A percentile compares a stretch with the other conserved stretches of the same genome.
phyloP scores from a whole-genome alignment of 768 basidiomycete genomes.

The Chlorophyllum brunneum region DNA sequence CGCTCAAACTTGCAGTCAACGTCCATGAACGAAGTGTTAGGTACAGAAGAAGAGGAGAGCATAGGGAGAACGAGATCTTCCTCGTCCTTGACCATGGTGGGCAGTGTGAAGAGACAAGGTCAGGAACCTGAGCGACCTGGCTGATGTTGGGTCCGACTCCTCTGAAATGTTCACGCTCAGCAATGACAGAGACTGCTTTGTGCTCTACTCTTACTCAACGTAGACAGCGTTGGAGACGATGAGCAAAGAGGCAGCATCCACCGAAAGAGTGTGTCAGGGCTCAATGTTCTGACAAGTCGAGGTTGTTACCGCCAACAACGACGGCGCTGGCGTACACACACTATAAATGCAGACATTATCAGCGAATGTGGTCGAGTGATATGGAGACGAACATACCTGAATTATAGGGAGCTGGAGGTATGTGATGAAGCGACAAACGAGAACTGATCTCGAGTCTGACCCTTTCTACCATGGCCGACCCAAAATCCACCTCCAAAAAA shows the following conservation, averaged over 20 bases:
- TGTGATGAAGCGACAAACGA: slow-evolving; percentile 3
- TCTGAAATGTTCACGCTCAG: neutral
- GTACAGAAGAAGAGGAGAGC: slow-evolving; percentile 22
- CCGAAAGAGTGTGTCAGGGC: neutral
- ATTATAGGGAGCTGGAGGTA: neutral
- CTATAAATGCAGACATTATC: neutral
- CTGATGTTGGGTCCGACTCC: neutral
- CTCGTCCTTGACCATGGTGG: slow-evolving; percentile 15
- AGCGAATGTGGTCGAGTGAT: too few relatives aligned
- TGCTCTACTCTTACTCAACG: neutral
- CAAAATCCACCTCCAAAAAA: slow-evolving; percentile 38
- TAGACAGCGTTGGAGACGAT: neutral
- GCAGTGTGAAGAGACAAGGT: slow-evolving; percentile 7
- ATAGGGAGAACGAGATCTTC: slow-evolving; percentile 26
- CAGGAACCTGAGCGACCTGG: slow-evolving; percentile 2
- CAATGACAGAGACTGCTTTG: neutral
- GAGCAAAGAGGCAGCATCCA: slow-evolving; percentile 4
- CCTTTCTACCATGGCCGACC: slow-evolving; percentile 25
- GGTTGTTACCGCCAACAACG: neutral
- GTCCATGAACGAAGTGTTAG: slow-evolving; percentile 24
- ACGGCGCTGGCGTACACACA: neutral
- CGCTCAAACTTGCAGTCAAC: slow-evolving; percentile 29
- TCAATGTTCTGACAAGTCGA: slow-evolving; percentile 3
- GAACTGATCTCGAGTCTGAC: slow-evolving; percentile 9
- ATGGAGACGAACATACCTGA: neutral